phyloP scores from a whole-genome alignment of 306 rosid genomes.

The Dryas octopetala region DNA sequence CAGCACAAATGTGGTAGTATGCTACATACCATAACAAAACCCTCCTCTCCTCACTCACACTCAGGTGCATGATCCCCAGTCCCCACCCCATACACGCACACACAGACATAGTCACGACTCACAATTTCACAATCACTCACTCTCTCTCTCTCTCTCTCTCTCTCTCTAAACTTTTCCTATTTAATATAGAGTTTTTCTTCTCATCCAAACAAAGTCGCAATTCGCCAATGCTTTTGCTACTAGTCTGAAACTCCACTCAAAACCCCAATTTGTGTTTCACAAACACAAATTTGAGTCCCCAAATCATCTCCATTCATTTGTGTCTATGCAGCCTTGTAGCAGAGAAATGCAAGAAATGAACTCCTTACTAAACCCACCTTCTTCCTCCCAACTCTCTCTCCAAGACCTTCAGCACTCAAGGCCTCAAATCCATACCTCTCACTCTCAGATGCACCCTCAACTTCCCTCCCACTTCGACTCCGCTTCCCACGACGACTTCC shows the following conservation, averaged over 20 bases:
- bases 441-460: conserved; percentile 37
- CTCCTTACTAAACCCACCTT: conserved; percentile 47
- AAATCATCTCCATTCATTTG: not conserved
- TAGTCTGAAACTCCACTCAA: not conserved
- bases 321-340: conserved; percentile 56
- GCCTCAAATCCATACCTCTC: conserved; percentile 35
- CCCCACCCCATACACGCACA: no score
- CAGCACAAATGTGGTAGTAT: not conserved
- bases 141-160: not conserved
- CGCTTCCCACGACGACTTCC: conserved; percentile 77
- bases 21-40: no score
- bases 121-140: no score
- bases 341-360: conserved; percentile 67
- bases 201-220: not conserved
- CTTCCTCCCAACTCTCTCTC: conserved; percentile 47
- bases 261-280: not conserved
- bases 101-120: no score
- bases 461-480: conserved; percentile 41
- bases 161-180: conserved; percentile 20
- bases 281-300: not conserved
- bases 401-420: conserved; percentile 46
- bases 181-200: conserved; percentile 9
- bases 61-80: no score
- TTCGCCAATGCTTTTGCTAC: not conserved
- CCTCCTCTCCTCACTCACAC: no score